Conservation (phyloP, 2,329 filamentous ascomycete species). For the Apiospora koreana region DNA sequence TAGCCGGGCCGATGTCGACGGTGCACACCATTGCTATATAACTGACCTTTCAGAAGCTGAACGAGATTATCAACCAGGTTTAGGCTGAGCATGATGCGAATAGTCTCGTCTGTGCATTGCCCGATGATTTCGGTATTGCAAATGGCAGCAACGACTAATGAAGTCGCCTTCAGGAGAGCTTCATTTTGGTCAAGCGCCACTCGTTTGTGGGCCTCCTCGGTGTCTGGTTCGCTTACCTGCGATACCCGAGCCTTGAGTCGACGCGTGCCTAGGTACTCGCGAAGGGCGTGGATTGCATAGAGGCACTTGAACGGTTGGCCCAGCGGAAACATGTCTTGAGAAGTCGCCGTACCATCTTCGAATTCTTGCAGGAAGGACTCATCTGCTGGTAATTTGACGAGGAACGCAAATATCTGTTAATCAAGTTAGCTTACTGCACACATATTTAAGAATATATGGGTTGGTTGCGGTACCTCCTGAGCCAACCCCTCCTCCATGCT, state of each 20-base stretch:
- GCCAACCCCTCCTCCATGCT: conserved; percentile 71
- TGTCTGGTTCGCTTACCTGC: conserved; percentile 25
- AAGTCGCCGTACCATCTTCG: conserved; percentile 51
- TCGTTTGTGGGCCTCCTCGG: conserved; percentile 24
- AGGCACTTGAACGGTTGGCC: conserved; percentile 71
- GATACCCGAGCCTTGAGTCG: conserved; percentile 28
- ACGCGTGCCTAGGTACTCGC: conserved; percentile 56
- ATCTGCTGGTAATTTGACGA: conserved; percentile 70
- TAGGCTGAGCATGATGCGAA: conserved; percentile 51
- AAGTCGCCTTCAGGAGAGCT: conserved; percentile 47
- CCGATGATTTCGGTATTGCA: conserved; percentile 56
- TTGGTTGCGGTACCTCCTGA: conserved; percentile 56
- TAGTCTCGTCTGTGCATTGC: conserved; percentile 40
- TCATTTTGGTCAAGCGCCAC: conserved; percentile 30
- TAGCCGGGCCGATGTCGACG: neutral
- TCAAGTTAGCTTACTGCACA: conserved; percentile 19
- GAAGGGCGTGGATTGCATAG: conserved; percentile 70
- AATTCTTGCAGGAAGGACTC: conserved; percentile 62
- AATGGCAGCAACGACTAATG: conserved; percentile 61
- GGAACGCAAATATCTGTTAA: conserved; percentile 66
- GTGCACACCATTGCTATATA: neutral
- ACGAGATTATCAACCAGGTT: conserved; percentile 60
- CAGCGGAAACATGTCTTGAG: conserved; percentile 66
- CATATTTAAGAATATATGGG: neutral
- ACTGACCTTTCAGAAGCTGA: conserved; percentile 54